Conservation (phyloP, 1,139 yeast genomes). For the Yamadazyma siamensis region DNA sequence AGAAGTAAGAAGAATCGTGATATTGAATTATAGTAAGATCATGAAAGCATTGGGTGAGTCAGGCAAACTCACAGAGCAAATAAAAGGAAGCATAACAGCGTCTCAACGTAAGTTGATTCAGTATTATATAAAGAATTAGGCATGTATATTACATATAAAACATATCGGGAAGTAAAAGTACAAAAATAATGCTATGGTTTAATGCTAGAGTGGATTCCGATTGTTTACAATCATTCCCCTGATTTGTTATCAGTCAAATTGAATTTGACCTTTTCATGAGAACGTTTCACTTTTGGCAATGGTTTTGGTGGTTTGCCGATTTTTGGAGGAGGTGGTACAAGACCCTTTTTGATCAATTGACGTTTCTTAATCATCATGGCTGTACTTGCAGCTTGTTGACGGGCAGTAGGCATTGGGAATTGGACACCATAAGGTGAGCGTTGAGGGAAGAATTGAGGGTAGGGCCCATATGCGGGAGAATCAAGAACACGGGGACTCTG, state of each 20-base stretch:
- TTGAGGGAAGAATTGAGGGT: conserved; percentile 5
- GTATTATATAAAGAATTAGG: conserved; percentile 8
- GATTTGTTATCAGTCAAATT: too few relatives aligned
- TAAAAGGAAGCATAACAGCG: conserved; percentile 5
- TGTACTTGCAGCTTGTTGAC: conserved; percentile 15
- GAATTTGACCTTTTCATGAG: background rate
- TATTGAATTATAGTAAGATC: conserved; percentile 39
- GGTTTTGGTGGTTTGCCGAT: conserved; percentile 1
- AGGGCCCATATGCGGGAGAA: conserved; percentile 9
- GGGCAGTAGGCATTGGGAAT: conserved; percentile 7
- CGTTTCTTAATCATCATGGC: conserved; percentile 15
- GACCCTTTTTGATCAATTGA: conserved; percentile 13
- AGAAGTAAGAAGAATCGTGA: conserved; percentile 37
- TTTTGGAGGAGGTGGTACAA: conserved; percentile 1
- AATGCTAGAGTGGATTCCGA: too few relatives aligned
- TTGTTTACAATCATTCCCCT: too few relatives aligned
- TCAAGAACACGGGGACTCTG: conserved; percentile 4
- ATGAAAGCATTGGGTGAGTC: conserved; percentile 7
- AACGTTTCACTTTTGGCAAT: too few relatives aligned
- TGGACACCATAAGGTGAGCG: conserved; percentile 6
- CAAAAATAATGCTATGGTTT: too few relatives aligned
- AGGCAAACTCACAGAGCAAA: too few relatives aligned
- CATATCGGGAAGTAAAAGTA: conserved; percentile 3
- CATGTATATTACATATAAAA: conserved; percentile 4
- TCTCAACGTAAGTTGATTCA: conserved; percentile 14